These are phyloP conservation scores for Fraxinus baroniana DNA, from an alignment of 305 asterid genomes.

Conservation along the genomic window DNA sequence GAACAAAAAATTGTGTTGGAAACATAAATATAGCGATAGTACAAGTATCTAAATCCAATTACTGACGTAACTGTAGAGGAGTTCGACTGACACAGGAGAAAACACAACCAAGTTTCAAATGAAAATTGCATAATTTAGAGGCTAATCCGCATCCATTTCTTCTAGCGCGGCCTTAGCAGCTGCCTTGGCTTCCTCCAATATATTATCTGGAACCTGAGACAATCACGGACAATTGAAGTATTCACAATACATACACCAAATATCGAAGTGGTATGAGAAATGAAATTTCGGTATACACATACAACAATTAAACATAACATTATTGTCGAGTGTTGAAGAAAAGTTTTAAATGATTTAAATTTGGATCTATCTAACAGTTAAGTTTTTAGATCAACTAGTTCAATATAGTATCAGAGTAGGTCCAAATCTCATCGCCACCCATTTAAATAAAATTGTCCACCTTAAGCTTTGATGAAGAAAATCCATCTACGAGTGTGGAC, in stretches of 20 bases:
- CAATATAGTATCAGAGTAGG: not conserved
- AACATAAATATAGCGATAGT: not conserved
- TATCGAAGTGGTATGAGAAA: not conserved
- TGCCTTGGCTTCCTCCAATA: slow-evolving; percentile 81
- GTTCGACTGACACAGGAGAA: not conserved
- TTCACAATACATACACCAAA: not conserved
- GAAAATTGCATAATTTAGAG: not conserved
- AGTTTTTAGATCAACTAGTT: not conserved
- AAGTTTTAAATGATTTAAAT: too few species aligned
- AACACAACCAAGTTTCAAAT: not conserved
- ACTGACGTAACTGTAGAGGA: not conserved
- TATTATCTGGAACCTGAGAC: slow-evolving; percentile 71
- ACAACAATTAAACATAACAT: not conserved
- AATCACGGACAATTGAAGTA: not conserved
- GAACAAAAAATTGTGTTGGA: not conserved
- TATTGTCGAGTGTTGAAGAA: not conserved
- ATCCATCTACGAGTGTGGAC: not conserved
- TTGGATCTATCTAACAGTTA: not conserved
- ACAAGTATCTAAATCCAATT: slow-evolving; percentile 16
- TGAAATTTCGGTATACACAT: not conserved
- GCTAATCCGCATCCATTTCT: slow-evolving; percentile 95
- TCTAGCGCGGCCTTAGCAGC: slow-evolving; percentile 96
- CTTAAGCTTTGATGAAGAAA: not conserved
- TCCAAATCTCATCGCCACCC: not conserved
- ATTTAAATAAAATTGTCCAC: not conserved